Evolutionary conservation across 768 basidiomycete genomes (phyloP).

Genomic region (Collybiopsis luxurians): DNA sequence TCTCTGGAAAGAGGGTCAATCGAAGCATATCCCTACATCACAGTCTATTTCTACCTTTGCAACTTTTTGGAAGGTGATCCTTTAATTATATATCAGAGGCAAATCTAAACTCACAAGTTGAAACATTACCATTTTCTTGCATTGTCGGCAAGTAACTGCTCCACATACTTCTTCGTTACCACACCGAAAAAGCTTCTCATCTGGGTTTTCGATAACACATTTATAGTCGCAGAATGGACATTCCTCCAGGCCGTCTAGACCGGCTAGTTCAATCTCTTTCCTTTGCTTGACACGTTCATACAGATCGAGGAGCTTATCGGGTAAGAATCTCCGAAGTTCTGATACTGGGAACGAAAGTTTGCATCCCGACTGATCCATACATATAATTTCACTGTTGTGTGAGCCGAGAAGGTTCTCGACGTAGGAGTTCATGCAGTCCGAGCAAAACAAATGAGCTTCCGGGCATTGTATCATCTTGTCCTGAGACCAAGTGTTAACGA

Average conservation of each 20-base stretch:
- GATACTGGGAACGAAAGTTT: constrained; percentile 62
- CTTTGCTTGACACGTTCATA: constrained; percentile 75
- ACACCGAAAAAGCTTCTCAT: constrained; percentile 42
- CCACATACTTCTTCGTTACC: constrained; percentile 62
- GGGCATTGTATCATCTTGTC: constrained; percentile 86
- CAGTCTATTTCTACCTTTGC: constrained; percentile 52
- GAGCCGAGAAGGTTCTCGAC: constrained; percentile 64
- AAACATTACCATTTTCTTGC: constrained; percentile 59
- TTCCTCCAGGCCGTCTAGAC: constrained; percentile 77
- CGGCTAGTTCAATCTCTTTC: constrained; percentile 78
- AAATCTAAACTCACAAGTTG: not conserved
- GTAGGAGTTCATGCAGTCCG: constrained; percentile 64
- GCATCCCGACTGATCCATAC: constrained; percentile 82
- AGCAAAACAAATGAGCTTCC: constrained; percentile 87
- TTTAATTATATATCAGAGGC: constrained; percentile 20
- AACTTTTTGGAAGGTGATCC: constrained; percentile 83
- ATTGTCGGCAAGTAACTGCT: constrained; percentile 74
- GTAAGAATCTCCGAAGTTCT: constrained; percentile 67
- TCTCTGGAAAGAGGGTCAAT: constrained; percentile 43
- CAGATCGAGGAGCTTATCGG: constrained; percentile 61
- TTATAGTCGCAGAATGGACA: constrained; percentile 92
- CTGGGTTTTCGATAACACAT: constrained; percentile 62
- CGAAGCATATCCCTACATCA: not conserved
- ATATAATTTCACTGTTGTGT: constrained; percentile 62
- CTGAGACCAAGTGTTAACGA: constrained; percentile 33